Base-by-base conservation (phyloP, 805 yeast species). In the Ogataea angusta region DNA sequence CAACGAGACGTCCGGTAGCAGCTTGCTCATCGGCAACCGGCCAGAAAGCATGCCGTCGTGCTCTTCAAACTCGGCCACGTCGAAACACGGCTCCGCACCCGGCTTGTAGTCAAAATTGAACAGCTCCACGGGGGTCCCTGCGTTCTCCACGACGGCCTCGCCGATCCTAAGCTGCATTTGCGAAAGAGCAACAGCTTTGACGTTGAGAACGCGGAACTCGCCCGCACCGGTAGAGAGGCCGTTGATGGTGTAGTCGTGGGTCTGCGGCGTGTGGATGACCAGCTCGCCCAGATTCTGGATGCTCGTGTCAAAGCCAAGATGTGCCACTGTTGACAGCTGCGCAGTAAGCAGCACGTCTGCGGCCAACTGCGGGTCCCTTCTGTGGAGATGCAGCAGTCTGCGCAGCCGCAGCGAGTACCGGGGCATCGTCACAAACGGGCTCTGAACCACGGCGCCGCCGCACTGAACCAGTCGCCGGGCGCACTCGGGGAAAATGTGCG, bases 201-300 rank as follows among this genome's bases (percentile, higher is more conserved):
- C 30, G 7, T 31, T 24, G 3, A 16, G 18, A 21, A 50, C 34
- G 19, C 33, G 40, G 35, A 50, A 50, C 14, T 29, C 15, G 15
- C 54, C 54, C 17, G 43, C 38, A 10, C 47, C 47, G 5, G 54
- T 47, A 9, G 54, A 45, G 6, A 30, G 27, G 2, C 38, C 36
- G 9, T 40, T 19, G 21, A 49, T 30, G 24, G 30, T 12, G 24
- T 16, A 28, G 6, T 28, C 34, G 31, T 9, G 9, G 14, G 27
- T 15, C 14, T 19, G 17, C 6, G 36, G 42, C 8, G 37, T 33
- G 15, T 19, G 12, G 5, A 38, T 1, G 10, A 9, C 15, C 24
- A 42, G 19, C 10, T 29, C 24, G 3, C 47, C 47, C 10, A 48
- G 23, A 13, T 30, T 25, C 26, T 33, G 39, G 10, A 44, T 21